Conservation (phyloP, 2,329 filamentous ascomycete species). For the Aspergillus pseudonomiae region DNA sequence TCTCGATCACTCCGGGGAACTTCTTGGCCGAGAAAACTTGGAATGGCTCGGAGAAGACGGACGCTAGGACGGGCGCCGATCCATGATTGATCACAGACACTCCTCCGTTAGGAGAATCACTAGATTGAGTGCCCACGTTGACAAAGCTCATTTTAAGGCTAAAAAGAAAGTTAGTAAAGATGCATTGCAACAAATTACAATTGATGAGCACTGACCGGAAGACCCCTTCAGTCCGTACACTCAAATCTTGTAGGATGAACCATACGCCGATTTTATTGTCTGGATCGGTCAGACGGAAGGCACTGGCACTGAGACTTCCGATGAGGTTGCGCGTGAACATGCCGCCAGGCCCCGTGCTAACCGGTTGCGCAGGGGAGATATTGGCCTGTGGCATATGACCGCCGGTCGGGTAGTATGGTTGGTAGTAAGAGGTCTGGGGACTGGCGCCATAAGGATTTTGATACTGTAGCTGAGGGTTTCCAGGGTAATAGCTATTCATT, state of each 20-base stretch:
- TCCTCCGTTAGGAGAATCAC: slow-evolving; percentile 42
- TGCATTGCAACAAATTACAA: not conserved
- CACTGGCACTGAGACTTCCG: slow-evolving; percentile 85
- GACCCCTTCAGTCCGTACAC: slow-evolving; percentile 85
- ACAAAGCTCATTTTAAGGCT: slow-evolving; percentile 77
- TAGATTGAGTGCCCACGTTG: slow-evolving; percentile 67
- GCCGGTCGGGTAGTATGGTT: slow-evolving; percentile 33
- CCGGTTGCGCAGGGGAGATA: slow-evolving; percentile 40
- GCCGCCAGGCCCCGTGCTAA: slow-evolving; percentile 61
- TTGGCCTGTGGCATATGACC: slow-evolving; percentile 38
- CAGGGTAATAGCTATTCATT: slow-evolving; percentile 41
- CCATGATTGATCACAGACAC: slow-evolving; percentile 67
- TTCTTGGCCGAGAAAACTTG: slow-evolving; percentile 97
- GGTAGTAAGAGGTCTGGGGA: slow-evolving; percentile 36
- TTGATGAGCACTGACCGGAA: slow-evolving; percentile 69
- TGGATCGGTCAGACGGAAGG: slow-evolving; percentile 78
- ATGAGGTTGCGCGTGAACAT: slow-evolving; percentile 97
- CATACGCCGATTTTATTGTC: slow-evolving; percentile 85
- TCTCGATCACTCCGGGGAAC: slow-evolving; percentile 96
- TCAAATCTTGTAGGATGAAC: slow-evolving; percentile 96
- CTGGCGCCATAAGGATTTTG: slow-evolving; percentile 36
- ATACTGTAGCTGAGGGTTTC: slow-evolving; percentile 37
- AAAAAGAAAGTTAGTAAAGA: slow-evolving; percentile 12
- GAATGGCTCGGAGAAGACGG: slow-evolving; percentile 84
- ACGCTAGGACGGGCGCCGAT: slow-evolving; percentile 79